phyloP scores from a whole-genome alignment of 176 grass and related monocot genomes.

The Bromus sterilis region DNA sequence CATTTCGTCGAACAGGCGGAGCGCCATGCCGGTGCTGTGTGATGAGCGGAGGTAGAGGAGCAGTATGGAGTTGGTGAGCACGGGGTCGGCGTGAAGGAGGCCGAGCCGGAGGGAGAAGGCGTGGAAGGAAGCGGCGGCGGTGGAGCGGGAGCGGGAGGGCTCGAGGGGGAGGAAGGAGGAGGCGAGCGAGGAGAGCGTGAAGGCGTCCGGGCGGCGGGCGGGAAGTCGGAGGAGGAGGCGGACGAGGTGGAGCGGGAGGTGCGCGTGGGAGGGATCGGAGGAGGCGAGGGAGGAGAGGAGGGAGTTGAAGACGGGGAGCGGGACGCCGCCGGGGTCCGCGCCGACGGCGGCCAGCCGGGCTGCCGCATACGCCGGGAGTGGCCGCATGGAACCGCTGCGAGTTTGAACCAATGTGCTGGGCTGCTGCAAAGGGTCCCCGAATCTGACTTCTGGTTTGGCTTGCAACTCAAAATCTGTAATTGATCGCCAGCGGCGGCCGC shows the following conservation, averaged over 20 bases:
- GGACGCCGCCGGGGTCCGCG: constrained; percentile 11
- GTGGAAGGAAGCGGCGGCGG: constrained; percentile 11
- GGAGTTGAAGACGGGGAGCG: constrained; percentile 41
- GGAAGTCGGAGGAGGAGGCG: constrained; percentile 35
- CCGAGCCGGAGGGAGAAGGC: constrained; percentile 23
- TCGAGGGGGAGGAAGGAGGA: constrained; percentile 6
- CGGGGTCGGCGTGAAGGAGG: constrained; percentile 21
- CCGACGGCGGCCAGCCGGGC: constrained; percentile 18
- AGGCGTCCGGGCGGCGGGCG: constrained; percentile 31
- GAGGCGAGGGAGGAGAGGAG: constrained; percentile 27
- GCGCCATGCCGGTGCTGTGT: background rate
- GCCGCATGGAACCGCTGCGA: constrained; percentile 1
- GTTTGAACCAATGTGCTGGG: background rate
- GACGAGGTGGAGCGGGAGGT: constrained; percentile 39
- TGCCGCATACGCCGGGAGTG: background rate
- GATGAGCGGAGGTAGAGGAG: background rate
- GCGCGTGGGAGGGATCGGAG: constrained; percentile 10
- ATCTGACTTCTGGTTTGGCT: no score
- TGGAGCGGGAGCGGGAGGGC: background rate
- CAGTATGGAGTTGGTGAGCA: constrained; percentile 43
- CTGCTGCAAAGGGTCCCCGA: no score
- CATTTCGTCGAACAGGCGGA: constrained; percentile 73
- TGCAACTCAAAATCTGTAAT: no score
- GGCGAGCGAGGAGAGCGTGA: constrained; percentile 36
- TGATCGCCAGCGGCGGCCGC: no score